Base-by-base conservation (phyloP, 176 grass and related monocot genomes). In the Sorghum bicolor region DNA sequence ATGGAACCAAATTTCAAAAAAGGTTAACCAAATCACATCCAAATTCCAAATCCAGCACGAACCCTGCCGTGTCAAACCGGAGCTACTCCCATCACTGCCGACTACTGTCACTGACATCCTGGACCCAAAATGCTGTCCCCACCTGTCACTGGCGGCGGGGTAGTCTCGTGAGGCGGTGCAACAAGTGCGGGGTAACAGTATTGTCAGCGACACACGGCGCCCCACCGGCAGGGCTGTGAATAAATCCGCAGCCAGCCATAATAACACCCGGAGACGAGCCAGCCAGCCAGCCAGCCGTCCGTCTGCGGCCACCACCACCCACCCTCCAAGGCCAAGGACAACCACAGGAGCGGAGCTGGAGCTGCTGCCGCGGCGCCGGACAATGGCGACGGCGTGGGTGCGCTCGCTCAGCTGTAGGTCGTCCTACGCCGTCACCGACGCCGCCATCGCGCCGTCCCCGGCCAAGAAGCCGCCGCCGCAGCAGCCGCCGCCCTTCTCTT, bases 341-440 rank as follows among this genome's bases (percentile, higher is more conserved):
- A 55, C 55, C 70, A 17, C 70, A 30, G 36, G 14, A n/a, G 25
- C n/a, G 25, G 28, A 16, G 55, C 53, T 37, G 11, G 29, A n/a
- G 73, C 20, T 53, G 73, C 20, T 53, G 33, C 24, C 16, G 24
- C 24, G 15, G 60, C 61, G 62, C 29, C 40, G 70, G 38, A 29
- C 63, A 76, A 95, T 95, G 93, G 85, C 90, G 85, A 86, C 82
- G 60, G 85, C 89, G 74, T 95, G 93, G 93, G 85, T 92, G 30
- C 90, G 90, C 47, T 88, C 93, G 29, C 93, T 95, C 19, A 84
- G 85, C 48, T 95, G 93, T 85, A 92, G 84, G 67, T 95, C 87
- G 1, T 92, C 85, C 2, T 81, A 90, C 78, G 87, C 87, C 71
- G 64, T 88, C 8, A 80, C 88, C 6, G 90, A 92, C 79, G 90